Conservation (phyloP, 768 basidiomycete species). For the Leucocoprinus leucothites region DNA sequence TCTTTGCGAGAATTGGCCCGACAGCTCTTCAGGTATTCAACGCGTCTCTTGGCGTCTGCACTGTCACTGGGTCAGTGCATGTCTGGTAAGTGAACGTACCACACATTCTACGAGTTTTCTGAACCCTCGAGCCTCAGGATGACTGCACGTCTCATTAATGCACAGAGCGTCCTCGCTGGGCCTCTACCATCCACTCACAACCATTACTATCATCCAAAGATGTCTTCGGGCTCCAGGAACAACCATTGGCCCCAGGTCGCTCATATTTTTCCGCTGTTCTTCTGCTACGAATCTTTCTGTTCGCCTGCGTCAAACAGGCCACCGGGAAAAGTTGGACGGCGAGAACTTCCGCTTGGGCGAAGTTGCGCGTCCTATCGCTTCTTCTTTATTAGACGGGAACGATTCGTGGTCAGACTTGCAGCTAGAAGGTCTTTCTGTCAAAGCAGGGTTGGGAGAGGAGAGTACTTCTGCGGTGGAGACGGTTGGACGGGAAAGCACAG, state of each 20-base stretch:
- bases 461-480: neutral
- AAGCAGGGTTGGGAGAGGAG: neutral
- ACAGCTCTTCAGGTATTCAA: conserved; percentile 14
- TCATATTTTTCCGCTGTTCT: neutral
- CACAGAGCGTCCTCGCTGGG: conserved; percentile 80
- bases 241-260: neutral
- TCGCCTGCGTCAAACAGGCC: neutral
- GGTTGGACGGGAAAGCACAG: neutral
- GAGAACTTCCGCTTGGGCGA: conserved; percentile 1
- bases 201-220: conserved; percentile 33
- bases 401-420: neutral
- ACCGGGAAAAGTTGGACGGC: neutral
- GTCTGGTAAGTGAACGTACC: conserved; percentile 1
- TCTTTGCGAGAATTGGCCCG: neutral
- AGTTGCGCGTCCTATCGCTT: neutral
- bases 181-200: conserved; percentile 38
- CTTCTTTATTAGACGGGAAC: neutral
- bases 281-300: neutral
- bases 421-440: neutral
- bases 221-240: conserved; percentile 12
- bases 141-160: conserved; percentile 76
- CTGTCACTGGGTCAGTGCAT: conserved; percentile 11
- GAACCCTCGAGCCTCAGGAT: conserved; percentile 43
- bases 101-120: neutral
- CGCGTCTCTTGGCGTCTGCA: conserved; percentile 31